A percentile compares a stretch with the other conserved stretches of the same genome.
These are phyloP conservation scores for Paramecium tetraurelia DNA, from an alignment of 73 alveolate species.

Conservation along the genomic window DNA sequence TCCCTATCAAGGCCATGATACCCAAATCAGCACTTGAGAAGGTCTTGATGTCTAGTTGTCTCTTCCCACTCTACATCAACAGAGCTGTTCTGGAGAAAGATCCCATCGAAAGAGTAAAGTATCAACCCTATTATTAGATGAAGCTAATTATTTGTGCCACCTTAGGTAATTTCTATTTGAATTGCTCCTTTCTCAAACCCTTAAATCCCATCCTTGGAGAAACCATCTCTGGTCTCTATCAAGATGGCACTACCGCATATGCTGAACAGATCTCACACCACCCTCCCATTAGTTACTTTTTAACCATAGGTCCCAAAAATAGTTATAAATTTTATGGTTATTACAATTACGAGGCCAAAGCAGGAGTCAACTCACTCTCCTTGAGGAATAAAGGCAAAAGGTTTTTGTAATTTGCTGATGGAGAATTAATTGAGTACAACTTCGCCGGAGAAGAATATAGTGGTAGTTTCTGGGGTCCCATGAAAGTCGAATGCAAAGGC, in stretches of 20 bases:
- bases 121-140: neutral
- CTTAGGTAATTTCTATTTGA: conserved; percentile 67
- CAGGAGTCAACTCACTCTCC: conserved; percentile 63
- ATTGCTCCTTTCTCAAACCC: conserved; percentile 81
- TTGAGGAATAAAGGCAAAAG: conserved; percentile 59
- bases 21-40: conserved; percentile 71
- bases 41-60: conserved; percentile 52
- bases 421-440: conserved; percentile 31
- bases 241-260: conserved; percentile 92
- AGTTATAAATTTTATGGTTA: conserved; percentile 56
- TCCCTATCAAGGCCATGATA: conserved; percentile 88
- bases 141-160: conserved; percentile 60
- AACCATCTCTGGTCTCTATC: conserved; percentile 86
- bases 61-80: conserved; percentile 70
- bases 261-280: conserved; percentile 94
- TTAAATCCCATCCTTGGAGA: conserved; percentile 95
- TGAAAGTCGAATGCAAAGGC: conserved; percentile 83
- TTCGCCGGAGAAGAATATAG: conserved; percentile 57
- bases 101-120: conserved; percentile 78
- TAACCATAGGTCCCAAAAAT: conserved; percentile 66
- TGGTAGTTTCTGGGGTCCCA: conserved; percentile 77
- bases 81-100: conserved; percentile 73
- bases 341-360: conserved; percentile 50
- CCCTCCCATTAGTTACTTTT: conserved; percentile 80
- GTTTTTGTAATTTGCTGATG: conserved; percentile 52